Percentiles rank a stretch among this genome's conserved stretches.
Conservation (phyloP, 345 rosid species). For the Sonneratia alba region DNA sequence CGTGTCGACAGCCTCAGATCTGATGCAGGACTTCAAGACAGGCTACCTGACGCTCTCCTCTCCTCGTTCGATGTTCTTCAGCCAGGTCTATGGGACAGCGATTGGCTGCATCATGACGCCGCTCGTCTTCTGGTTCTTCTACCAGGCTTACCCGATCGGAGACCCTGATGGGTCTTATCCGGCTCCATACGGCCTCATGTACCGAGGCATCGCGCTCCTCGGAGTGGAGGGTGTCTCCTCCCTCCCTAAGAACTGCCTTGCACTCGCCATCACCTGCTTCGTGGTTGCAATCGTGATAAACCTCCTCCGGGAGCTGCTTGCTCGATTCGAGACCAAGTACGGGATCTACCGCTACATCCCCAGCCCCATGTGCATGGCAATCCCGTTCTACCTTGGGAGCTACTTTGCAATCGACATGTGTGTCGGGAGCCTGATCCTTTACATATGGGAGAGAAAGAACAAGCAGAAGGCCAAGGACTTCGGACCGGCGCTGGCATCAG, state of each 20-base stretch:
- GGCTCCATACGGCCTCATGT: conserved; percentile 61
- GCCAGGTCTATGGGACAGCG: conserved; percentile 72
- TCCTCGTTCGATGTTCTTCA: conserved; percentile 76
- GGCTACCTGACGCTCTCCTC: conserved; percentile 86
- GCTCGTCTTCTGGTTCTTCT: conserved; percentile 75
- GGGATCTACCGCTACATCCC: conserved; percentile 49
- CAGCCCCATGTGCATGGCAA: conserved; percentile 92
- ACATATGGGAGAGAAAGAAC: conserved; percentile 49
- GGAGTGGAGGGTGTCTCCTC: conserved; percentile 60
- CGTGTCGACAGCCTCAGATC: conserved; percentile 92
- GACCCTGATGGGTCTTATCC: conserved; percentile 59
- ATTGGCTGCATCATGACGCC: conserved; percentile 64
- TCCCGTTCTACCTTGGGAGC: conserved; percentile 83
- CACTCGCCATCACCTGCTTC: conserved; percentile 46
- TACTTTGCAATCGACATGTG: conserved; percentile 90
- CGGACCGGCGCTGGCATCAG: conserved; percentile 71
- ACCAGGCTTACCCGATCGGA: conserved; percentile 64
- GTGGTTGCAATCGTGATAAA: conserved; percentile 35
- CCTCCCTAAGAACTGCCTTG: conserved; percentile 65
- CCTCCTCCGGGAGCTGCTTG: conserved; percentile 21
- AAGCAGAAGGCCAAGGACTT: conserved; percentile 44
- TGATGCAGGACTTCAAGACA: conserved; percentile 89
- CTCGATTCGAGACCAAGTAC: conserved; percentile 22
- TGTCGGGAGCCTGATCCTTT: conserved; percentile 70
- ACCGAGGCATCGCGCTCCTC: conserved; percentile 69